Conservation (phyloP, 2,329 filamentous ascomycete species). For the Botrytis elliptica region DNA sequence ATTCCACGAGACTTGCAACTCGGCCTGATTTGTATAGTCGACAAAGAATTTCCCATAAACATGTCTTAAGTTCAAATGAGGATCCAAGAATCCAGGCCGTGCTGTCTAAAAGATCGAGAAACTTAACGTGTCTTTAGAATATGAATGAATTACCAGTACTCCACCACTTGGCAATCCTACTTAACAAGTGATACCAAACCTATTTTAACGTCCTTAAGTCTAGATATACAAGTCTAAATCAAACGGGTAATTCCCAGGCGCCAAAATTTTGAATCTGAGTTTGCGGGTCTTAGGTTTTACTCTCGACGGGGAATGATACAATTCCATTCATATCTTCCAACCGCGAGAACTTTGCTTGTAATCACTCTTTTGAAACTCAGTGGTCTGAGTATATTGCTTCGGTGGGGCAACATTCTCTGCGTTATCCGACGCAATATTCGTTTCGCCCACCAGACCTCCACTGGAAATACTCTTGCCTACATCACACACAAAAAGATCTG, state of each 20-base stretch:
- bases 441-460: neutral
- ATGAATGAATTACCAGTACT: too few relatives aligned
- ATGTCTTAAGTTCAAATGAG: neutral
- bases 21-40: neutral
- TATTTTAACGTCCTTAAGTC: too few relatives aligned
- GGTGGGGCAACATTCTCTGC: neutral
- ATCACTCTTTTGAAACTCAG: neutral
- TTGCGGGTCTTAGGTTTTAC: too few relatives aligned
- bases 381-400: neutral
- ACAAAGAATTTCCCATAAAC: neutral
- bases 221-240: slow-evolving; percentile 30
- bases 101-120: neutral
- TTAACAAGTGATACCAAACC: too few relatives aligned
- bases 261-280: too few relatives aligned
- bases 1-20: neutral
- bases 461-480: neutral
- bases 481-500: neutral
- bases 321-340: neutral
- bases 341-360: neutral
- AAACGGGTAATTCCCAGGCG: slow-evolving; percentile 20
- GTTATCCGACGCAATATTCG: neutral
- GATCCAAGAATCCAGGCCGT: neutral
- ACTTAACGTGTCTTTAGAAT: too few relatives aligned
- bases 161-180: too few relatives aligned
- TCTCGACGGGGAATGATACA: neutral